Evolutionary conservation across 331 rosid genomes (phyloP).

Genomic region (Cucumis variabilis): DNA sequence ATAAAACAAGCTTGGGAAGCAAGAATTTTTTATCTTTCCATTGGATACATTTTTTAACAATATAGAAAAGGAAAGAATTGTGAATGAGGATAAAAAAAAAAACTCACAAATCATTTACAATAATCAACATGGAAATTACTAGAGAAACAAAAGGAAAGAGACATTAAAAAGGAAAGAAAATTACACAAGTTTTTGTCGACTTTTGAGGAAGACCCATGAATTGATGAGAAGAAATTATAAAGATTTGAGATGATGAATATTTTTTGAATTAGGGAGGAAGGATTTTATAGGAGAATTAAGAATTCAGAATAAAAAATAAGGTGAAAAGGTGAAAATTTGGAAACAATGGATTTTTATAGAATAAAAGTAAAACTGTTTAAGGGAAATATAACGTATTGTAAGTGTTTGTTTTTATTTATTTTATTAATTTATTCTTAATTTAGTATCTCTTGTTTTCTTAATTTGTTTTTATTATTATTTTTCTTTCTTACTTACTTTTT

Average conservation of each 20-base stretch:
- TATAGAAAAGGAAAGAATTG: not conserved
- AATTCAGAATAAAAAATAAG: not conserved
- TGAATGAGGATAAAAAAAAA: not conserved
- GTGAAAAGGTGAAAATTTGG: not conserved
- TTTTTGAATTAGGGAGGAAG: not conserved
- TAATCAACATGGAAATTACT: not conserved
- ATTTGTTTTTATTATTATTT: too few relatives aligned
- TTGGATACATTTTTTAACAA: not conserved
- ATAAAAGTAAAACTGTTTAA: not conserved
- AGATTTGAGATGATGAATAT: not conserved
- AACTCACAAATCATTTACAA: not conserved
- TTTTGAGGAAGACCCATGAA: not conserved
- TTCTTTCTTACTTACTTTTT: too few relatives aligned
- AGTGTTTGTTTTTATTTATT: too few relatives aligned
- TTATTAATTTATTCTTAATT: too few relatives aligned
- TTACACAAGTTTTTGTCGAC: not conserved
- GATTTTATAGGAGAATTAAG: conserved; percentile 25
- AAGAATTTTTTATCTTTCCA: not conserved
- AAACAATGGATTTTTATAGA: not conserved
- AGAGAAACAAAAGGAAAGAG: not conserved
- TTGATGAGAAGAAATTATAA: too few relatives aligned
- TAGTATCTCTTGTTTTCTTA: not conserved
- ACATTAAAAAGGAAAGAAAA: not conserved
- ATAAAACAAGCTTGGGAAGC: too few relatives aligned
- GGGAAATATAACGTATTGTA: not conserved